Percentiles rank a stretch among this genome's conserved stretches.
Conservation (phyloP, 192 early-diverging fungal species). For the Dissophora globulifera region DNA sequence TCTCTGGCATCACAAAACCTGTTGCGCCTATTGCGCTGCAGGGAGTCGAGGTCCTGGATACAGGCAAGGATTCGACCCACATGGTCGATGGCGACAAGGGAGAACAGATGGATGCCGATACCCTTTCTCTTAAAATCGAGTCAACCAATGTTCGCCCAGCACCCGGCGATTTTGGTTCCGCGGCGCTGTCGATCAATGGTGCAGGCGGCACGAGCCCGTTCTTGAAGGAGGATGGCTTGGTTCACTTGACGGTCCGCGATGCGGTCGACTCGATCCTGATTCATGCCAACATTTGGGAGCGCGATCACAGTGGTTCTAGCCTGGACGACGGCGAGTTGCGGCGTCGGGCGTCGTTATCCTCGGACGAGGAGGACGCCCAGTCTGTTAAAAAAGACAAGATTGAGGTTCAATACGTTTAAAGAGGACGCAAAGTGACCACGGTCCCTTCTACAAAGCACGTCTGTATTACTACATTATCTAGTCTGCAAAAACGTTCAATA, state of each 20-base stretch:
- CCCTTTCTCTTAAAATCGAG: constrained; percentile 7
- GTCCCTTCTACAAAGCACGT: not conserved
- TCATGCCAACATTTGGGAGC: constrained; percentile 9
- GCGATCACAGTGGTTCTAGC: not conserved
- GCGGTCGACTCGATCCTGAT: constrained; percentile 37
- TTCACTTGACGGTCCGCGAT: constrained; percentile 52
- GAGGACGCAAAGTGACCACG: not conserved
- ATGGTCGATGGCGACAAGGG: not conserved
- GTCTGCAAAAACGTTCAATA: too few species aligned
- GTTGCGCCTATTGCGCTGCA: constrained; percentile 22
- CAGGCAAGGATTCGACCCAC: not conserved
- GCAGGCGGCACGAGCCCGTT: constrained; percentile 27
- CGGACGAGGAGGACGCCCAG: constrained; percentile 6
- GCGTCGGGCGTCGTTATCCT: too few species aligned
- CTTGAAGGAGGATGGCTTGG: constrained; percentile 47
- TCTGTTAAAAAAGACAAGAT: constrained; percentile 7
- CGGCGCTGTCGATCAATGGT: constrained; percentile 24
- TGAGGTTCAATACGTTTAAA: constrained; percentile 12
- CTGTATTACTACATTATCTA: too few species aligned
- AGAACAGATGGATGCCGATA: too few species aligned
- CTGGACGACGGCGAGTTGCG: too few species aligned
- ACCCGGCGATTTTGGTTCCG: constrained; percentile 33
- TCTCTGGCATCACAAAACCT: constrained; percentile 38
- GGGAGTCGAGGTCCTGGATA: constrained; percentile 14
- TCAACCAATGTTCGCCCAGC: not conserved